Conservation (phyloP, 2,329 filamentous ascomycete genomes). For the Fusarium nisikadoi region DNA sequence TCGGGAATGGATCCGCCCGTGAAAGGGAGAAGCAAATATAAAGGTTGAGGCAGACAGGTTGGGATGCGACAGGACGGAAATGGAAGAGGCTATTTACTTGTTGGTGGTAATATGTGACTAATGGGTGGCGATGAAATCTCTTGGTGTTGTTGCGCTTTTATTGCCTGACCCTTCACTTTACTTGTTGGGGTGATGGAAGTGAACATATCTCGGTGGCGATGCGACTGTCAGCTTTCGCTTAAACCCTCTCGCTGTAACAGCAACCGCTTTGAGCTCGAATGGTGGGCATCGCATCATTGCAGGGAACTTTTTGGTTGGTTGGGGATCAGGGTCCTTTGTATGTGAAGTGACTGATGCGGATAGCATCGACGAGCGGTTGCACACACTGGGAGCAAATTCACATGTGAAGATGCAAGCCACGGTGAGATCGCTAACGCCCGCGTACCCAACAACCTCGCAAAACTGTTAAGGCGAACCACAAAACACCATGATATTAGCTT, state of each 20-base stretch:
- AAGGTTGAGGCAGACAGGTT: background rate
- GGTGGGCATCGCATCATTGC: slow-evolving; percentile 19
- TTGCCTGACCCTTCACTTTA: background rate
- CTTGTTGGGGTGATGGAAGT: slow-evolving; percentile 1
- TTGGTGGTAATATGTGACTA: slow-evolving; percentile 19
- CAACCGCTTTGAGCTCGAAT: background rate
- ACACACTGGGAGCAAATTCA: background rate
- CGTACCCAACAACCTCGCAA: slow-evolving; percentile 8
- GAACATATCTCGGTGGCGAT: slow-evolving; percentile 17
- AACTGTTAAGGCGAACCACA: slow-evolving; percentile 20
- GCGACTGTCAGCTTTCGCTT: slow-evolving; percentile 1
- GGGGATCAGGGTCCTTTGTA: slow-evolving; percentile 11
- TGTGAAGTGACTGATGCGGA: slow-evolving; percentile 6
- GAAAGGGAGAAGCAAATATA: background rate
- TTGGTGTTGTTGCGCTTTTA: slow-evolving; percentile 21
- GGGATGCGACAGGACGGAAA: slow-evolving; percentile 19
- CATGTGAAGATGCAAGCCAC: slow-evolving; percentile 23
- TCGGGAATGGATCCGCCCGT: background rate
- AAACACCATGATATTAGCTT: slow-evolving; percentile 15
- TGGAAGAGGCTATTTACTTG: slow-evolving; percentile 16
- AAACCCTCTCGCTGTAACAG: background rate
- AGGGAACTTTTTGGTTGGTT: slow-evolving; percentile 27
- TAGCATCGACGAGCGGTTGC: background rate
- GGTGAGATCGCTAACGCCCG: slow-evolving; percentile 18
- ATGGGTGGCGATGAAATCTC: slow-evolving; percentile 26